Base-by-base conservation (phyloP, 192 early-diverging fungal genomes). In the Helicostylum pulchrum region DNA sequence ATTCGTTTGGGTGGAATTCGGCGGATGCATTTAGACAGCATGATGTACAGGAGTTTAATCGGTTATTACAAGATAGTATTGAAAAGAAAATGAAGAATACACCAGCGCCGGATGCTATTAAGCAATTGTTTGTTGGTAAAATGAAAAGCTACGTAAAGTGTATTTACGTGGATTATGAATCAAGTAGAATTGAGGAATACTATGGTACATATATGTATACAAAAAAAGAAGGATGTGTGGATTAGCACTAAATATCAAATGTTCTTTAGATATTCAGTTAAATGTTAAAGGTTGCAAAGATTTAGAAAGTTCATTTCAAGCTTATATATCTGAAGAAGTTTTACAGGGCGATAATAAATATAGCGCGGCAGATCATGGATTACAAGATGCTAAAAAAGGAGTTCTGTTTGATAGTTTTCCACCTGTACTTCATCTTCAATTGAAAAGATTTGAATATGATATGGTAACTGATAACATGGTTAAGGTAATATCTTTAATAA, bases 401-500 rank as follows among this genome's bases (percentile, higher is more conserved):
- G 94, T 98, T 47, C 92, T 94, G 6, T 99, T 99, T 66, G 85
- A 90, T 66, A 76, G 76, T n/a, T 91, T 97, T 63, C 97, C 97
- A 45, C 94, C 93, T 4, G 93, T 98, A 8, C 77, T 99, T 52
- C 94, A 97, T 74, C 75, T 99, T 55, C 97, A 97, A 71, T 79
- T 99, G 68, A 98, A 97, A 77, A 83, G 96, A 19, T 99, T 97
- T 70, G 97, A 99, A 75, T 99, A 97, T 75, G 96, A 99, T 71
- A 88, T 96, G 62, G 80, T 88, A 74, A 78, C 83, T n/a, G 95
- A 96, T 67, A 78, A 75, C 2, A 92, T 93, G 87, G 89, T 97
- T 64, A 56, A 85, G 39, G 57, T 59, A 26, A 26, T 2, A 26
- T 26, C 21, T 14, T 15, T 34, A 32, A n/a, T 7, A 11, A n/a